Evolutionary conservation across 2,329 filamentous ascomycete species (phyloP), one percentile per base, ranked within the genome.

Genomic region (Sclerotinia nivalis): DNA sequence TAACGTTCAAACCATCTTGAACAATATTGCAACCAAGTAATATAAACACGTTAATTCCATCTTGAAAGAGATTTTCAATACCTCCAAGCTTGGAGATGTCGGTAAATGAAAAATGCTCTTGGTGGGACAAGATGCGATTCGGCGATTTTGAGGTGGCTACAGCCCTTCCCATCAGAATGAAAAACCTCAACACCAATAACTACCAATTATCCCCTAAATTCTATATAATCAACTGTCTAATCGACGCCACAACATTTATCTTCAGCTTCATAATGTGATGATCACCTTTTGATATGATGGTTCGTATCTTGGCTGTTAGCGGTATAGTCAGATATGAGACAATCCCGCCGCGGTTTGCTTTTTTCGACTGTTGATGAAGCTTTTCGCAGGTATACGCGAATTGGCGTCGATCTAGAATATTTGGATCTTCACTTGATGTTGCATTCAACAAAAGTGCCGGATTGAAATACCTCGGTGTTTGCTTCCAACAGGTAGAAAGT

Each of bases 261-360:
- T 20, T 25, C 7, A 40, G n/a, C 15, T 8, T 40, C 22, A n/a
- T n/a, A 59, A 59, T 40, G 34, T 59, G n/a, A 60, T 45, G 37
- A 45, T 60, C 22, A 34, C 56, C n/a, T 12, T 59, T 43, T 37
- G 13, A 43, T 5, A 45, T 60, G 13, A 9, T 10, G 12, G 45
- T 4, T 64, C 60, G 50, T 37, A 7, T 37, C 34, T 13, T 50
- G 22, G 31, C 60, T 28, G 22, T 52, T 28, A 13, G 60, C 25
- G 60, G 60, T 18, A 61, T 62, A 34, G 43, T 25, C 13, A 37
- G 10, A 56, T 37, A 40, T 64, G 47, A 64, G 31, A 52, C 47
- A 64, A 25, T 28, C 31, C 40, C 13, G 47, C 6, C 37, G 56
- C 37, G 31, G 28, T 34, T 52, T 50, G 25, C 45, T 50, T 25